Evolutionary conservation across 495 filamentous ascomycete species (phyloP).

Genomic region (Hypoxylon cercidicola): DNA sequence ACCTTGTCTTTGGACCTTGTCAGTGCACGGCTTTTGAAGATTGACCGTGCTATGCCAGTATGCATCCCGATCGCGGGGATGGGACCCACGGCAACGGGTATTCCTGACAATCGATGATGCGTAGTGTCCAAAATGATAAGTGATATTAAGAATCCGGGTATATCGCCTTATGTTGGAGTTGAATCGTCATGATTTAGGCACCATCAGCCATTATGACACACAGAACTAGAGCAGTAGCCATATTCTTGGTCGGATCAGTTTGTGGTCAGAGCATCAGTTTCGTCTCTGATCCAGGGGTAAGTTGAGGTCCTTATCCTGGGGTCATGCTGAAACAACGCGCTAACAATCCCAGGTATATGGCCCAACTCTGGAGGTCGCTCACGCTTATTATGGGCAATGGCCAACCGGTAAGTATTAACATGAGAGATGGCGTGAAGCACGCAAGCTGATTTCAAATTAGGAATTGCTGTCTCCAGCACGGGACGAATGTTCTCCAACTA

Average conservation of each 20-base stretch:
- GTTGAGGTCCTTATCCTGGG: not conserved
- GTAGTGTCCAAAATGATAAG: not conserved
- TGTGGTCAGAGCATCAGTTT: constrained; percentile 20
- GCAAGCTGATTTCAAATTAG: constrained; percentile 27
- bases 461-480: constrained; percentile 55
- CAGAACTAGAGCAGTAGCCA: not conserved
- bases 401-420: constrained; percentile 12
- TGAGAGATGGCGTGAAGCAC: not conserved
- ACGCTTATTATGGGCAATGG: constrained; percentile 32
- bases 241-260: not conserved
- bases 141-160: no score
- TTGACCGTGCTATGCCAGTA: no score
- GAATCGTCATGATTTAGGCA: not conserved
- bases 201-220: not conserved
- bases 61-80: not conserved
- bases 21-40: not conserved
- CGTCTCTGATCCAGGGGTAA: constrained; percentile 28
- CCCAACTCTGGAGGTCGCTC: constrained; percentile 13
- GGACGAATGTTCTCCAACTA: constrained; percentile 60
- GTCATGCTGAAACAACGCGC: not conserved
- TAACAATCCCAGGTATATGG: constrained; percentile 6
- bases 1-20: not conserved
- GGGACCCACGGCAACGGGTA: not conserved
- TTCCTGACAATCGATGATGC: not conserved
- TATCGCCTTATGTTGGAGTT: no score